Conservation (phyloP, 2,329 filamentous ascomycete species). For the Claviceps fusiformis region DNA sequence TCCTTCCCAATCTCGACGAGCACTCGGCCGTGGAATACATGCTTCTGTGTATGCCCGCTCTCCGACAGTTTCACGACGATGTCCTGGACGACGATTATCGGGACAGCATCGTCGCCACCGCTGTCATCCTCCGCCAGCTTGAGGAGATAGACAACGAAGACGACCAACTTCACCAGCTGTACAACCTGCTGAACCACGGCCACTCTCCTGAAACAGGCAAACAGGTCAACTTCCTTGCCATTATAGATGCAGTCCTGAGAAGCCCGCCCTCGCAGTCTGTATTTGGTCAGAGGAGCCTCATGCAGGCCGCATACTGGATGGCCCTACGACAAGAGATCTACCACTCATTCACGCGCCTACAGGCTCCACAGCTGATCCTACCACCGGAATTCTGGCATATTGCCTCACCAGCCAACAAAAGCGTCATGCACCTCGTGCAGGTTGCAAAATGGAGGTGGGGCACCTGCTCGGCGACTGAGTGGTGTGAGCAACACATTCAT, state of each 20-base stretch:
- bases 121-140: slow-evolving; percentile 26
- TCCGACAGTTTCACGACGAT: slow-evolving; percentile 23
- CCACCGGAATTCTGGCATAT: slow-evolving; percentile 20
- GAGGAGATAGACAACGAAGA: slow-evolving; percentile 28
- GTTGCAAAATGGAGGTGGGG: slow-evolving; percentile 28
- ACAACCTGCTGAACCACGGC: background rate
- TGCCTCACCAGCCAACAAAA: slow-evolving; percentile 24
- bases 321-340: slow-evolving; percentile 27
- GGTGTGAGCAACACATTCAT: slow-evolving; percentile 16
- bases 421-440: slow-evolving; percentile 27
- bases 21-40: slow-evolving; percentile 28
- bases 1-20: slow-evolving; percentile 20
- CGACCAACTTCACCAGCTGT: slow-evolving; percentile 8
- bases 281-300: slow-evolving; percentile 22
- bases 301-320: slow-evolving; percentile 29
- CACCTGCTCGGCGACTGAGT: slow-evolving; percentile 21
- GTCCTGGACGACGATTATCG: slow-evolving; percentile 24
- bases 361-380: slow-evolving; percentile 24
- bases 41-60: slow-evolving; percentile 24
- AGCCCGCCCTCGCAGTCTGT: slow-evolving; percentile 23
- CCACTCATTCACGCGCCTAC: slow-evolving; percentile 24
- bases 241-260: slow-evolving; percentile 25
- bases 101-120: slow-evolving; percentile 27
- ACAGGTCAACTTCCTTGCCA: slow-evolving; percentile 25
- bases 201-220: background rate